Evolutionary conservation across 2,329 filamentous ascomycete species (phyloP), one percentile per base, ranked within the genome.

Genomic region (Rutstroemia sp.): DNA sequence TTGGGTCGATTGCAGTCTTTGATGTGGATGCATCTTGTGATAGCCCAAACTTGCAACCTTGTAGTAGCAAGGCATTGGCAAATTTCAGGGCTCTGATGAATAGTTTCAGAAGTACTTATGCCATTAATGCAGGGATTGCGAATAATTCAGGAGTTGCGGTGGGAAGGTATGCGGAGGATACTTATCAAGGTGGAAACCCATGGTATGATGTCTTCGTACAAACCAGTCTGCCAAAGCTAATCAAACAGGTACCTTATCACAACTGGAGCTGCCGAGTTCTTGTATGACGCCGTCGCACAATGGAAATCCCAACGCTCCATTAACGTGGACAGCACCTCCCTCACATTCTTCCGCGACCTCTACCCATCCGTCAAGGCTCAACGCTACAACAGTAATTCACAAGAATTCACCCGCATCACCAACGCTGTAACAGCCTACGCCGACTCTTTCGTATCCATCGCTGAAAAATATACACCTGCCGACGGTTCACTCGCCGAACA

Each of bases 11-110:
- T 61, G 79, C 84, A 66, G 79, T 77, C 37, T 91, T 90, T 58
- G 87, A 92, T 65, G 81, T 85, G 1, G 72, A 75, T n/a, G 79
- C 81, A 0, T 77, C 75, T 30, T 91, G 88, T 62, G 83, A 88
- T 61, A 80, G 82, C 53, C 74, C 76, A 10, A 90, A 87, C 2
- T 89, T 91, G 75, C 88, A 92, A 70, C 88, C 89, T 2, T 69
- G 67, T 46, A 59, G 65, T 50, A 64, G 61, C 54, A 70, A 72
- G 45, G 82, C 84, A 1, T 75, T 94, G 30, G 79, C 87, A n/a
- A 94, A 89, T 67, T 87, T 89, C 73, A 91, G 91, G 71, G 79
- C 76, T 3, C 78, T 88, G 12, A 82, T 85, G 0, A 87, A 92
- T 68, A 83, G 86, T 0, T 92, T 92, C 76, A 82, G 88, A 38